Evolutionary conservation across 106 monocot genomes (phyloP).

Genomic region (Allium fistulosum): DNA sequence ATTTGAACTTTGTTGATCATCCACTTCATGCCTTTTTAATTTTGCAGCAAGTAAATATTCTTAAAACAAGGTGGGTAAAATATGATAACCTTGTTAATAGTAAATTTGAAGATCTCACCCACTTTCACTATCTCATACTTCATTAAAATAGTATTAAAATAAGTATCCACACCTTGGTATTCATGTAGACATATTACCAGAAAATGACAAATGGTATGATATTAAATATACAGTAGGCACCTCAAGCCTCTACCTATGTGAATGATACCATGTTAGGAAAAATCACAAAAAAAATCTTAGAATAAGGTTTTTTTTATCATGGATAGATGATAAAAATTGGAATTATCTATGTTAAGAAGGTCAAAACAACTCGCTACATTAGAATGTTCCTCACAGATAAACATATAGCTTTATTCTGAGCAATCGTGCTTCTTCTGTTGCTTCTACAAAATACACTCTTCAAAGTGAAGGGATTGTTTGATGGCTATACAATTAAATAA

Average conservation of each 20-base stretch:
- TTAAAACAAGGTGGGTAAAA: neutral
- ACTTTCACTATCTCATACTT: slow-evolving; percentile 92
- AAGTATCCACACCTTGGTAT: slow-evolving; percentile 97
- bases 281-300: neutral
- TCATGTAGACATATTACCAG: slow-evolving; percentile 90
- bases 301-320: too few relatives aligned
- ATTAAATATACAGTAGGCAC: neutral
- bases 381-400: too few relatives aligned
- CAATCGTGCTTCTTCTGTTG: too few relatives aligned
- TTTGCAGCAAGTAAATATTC: slow-evolving; percentile 25
- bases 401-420: too few relatives aligned
- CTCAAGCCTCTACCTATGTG: neutral
- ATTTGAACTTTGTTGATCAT: slow-evolving; percentile 94
- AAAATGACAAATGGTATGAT: neutral
- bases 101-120: slow-evolving; percentile 8
- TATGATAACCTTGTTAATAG: neutral
- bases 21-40: slow-evolving; percentile 89
- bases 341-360: too few relatives aligned
- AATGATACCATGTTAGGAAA: neutral
- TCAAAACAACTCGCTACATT: too few relatives aligned
- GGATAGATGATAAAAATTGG: too few relatives aligned
- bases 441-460: too few relatives aligned
- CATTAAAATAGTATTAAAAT: slow-evolving; percentile 91
- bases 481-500: too few relatives aligned
- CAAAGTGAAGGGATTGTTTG: too few relatives aligned